phyloP scores from a whole-genome alignment of 2,329 filamentous ascomycete species.

The Pyricularia pennisetigena region DNA sequence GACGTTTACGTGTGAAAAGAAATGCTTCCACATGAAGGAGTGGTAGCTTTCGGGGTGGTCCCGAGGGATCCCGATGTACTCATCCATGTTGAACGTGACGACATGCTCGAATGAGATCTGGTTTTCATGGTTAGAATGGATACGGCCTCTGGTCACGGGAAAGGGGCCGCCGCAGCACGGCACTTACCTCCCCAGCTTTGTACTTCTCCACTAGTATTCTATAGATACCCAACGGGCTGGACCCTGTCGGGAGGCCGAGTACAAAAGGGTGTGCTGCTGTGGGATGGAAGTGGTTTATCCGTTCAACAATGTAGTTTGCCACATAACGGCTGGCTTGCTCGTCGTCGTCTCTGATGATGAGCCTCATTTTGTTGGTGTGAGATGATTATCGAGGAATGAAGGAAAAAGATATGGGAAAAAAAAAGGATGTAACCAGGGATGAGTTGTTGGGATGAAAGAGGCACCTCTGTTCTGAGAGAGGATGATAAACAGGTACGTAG shows the following conservation, averaged over 20 bases:
- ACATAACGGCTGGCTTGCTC: slow-evolving; percentile 55
- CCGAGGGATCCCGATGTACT: slow-evolving; percentile 64
- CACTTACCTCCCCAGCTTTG: slow-evolving; percentile 39
- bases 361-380: slow-evolving; percentile 45
- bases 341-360: slow-evolving; percentile 61
- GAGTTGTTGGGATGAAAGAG: neutral
- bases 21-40: slow-evolving; percentile 75
- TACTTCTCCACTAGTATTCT: slow-evolving; percentile 53
- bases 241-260: slow-evolving; percentile 63
- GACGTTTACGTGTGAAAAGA: slow-evolving; percentile 67
- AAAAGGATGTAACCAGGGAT: neutral
- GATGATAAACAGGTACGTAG: neutral
- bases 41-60: slow-evolving; percentile 72
- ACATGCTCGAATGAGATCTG: slow-evolving; percentile 47
- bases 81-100: slow-evolving; percentile 61
- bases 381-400: neutral
- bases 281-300: slow-evolving; percentile 58
- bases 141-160: neutral
- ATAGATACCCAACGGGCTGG: slow-evolving; percentile 61
- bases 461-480: neutral
- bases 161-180: neutral
- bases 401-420: neutral
- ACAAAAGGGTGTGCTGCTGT: slow-evolving; percentile 58
- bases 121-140: neutral
- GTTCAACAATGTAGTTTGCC: slow-evolving; percentile 63